Evolutionary conservation across 441 rosid species (phyloP).

Genomic region (Euphorbia celastroides): DNA sequence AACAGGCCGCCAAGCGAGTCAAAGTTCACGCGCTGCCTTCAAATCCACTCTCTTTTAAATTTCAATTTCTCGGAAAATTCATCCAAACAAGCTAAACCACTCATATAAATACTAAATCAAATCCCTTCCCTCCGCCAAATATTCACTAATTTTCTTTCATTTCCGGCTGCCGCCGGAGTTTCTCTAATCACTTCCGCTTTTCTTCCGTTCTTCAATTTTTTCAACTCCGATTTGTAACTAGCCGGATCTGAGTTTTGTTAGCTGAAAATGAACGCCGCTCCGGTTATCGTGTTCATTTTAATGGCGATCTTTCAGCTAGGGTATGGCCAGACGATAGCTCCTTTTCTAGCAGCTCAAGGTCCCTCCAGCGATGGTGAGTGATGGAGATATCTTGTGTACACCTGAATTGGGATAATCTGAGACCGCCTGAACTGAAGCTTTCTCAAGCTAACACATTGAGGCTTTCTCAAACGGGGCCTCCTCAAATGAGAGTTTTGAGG

Average conservation of each 20-base stretch:
- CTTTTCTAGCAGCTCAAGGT: constrained; percentile 29
- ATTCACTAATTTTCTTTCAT: not conserved
- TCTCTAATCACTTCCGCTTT: not conserved
- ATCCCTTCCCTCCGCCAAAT: not conserved
- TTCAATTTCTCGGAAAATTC: not conserved
- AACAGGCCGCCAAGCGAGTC: constrained; percentile 20
- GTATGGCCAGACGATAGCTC: constrained; percentile 27
- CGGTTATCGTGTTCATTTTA: constrained; percentile 28
- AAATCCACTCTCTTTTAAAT: not conserved
- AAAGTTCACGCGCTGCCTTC: constrained; percentile 15
- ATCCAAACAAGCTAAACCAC: not conserved
- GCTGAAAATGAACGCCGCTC: constrained; percentile 23
- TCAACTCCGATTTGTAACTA: not conserved
- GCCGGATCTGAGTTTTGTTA: not conserved
- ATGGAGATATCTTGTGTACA: too few relatives aligned
- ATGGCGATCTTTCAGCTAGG: constrained; percentile 33
- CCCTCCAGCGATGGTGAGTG: constrained; percentile 35
- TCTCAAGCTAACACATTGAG: too few relatives aligned
- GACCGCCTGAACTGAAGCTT: too few relatives aligned
- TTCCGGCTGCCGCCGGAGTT: not conserved
- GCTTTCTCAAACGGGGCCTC: too few relatives aligned
- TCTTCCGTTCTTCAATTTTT: not conserved
- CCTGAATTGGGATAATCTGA: too few relatives aligned
- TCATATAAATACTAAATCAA: constrained; percentile 9
- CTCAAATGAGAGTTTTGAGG: too few relatives aligned